These are phyloP conservation scores for Coniochaeta prunicola DNA, from an alignment of 2,329 filamentous ascomycete genomes.

Conservation along the genomic window DNA sequence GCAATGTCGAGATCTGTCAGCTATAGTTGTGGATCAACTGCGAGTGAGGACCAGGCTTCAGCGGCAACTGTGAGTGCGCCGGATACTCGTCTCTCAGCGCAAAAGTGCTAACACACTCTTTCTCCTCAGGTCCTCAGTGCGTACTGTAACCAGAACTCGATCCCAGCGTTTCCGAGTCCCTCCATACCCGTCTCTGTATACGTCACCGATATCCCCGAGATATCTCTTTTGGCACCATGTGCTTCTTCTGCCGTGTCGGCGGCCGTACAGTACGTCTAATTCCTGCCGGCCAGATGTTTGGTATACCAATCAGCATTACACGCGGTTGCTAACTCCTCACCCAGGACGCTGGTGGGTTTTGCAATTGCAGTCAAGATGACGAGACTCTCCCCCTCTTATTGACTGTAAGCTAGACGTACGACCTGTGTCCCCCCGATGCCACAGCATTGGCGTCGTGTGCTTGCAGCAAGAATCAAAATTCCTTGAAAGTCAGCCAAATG, in stretches of 20 bases:
- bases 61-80: slow-evolving; percentile 24
- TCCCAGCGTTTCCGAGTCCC: slow-evolving; percentile 33
- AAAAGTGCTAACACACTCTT: slow-evolving; percentile 2
- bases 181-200: slow-evolving; percentile 35
- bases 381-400: slow-evolving; percentile 17
- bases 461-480: slow-evolving; percentile 43
- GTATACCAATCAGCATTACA: not conserved
- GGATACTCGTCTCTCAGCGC: not conserved
- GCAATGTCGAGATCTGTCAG: slow-evolving; percentile 31
- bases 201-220: slow-evolving; percentile 41
- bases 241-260: slow-evolving; percentile 29
- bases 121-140: slow-evolving; percentile 26
- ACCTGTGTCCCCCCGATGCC: slow-evolving; percentile 18
- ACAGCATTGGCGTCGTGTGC: slow-evolving; percentile 38
- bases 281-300: not conserved
- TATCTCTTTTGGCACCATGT: slow-evolving; percentile 34
- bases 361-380: slow-evolving; percentile 6
- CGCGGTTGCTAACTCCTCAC: slow-evolving; percentile 4
- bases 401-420: slow-evolving; percentile 18
- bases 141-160: slow-evolving; percentile 39
- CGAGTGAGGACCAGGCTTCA: slow-evolving; percentile 40
- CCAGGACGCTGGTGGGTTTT: slow-evolving; percentile 1
- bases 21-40: slow-evolving; percentile 35
- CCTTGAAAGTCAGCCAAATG: slow-evolving; percentile 29
- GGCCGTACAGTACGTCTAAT: slow-evolving; percentile 27